phyloP scores from a whole-genome alignment of 768 basidiomycete species.

The Panaeolus papilionaceus region DNA sequence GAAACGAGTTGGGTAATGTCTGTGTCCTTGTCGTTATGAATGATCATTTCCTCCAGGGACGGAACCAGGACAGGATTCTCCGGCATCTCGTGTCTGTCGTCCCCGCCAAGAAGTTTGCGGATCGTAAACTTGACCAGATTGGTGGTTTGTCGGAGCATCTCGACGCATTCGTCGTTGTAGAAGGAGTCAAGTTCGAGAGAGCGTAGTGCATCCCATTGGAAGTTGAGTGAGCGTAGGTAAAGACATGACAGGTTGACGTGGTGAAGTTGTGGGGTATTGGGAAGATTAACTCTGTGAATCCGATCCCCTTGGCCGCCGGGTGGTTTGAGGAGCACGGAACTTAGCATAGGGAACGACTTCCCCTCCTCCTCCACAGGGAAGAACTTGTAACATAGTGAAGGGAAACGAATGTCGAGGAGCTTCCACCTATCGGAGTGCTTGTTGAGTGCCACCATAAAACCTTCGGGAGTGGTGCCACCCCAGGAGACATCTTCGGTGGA shows the following conservation, averaged over 20 bases:
- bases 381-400: constrained; percentile 25
- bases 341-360: constrained; percentile 22
- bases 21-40: constrained; percentile 28
- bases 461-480: constrained; percentile 23
- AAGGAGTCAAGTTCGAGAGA: constrained; percentile 29
- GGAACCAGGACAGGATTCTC: constrained; percentile 22
- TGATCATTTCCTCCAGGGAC: constrained; percentile 21
- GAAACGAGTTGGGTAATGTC: constrained; percentile 23
- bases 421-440: constrained; percentile 24
- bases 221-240: constrained; percentile 27
- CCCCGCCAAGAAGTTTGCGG: constrained; percentile 25
- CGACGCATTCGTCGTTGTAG: constrained; percentile 29
- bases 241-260: constrained; percentile 27
- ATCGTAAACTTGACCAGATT: constrained; percentile 22
- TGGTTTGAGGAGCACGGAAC: constrained; percentile 25
- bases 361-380: constrained; percentile 24
- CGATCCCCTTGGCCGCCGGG: constrained; percentile 29
- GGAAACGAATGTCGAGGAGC: constrained; percentile 26
- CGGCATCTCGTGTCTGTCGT: constrained; percentile 27
- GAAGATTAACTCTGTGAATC: constrained; percentile 22
- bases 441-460: constrained; percentile 24
- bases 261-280: constrained; percentile 21
- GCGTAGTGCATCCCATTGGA: constrained; percentile 25
- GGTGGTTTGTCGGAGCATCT: constrained; percentile 27
- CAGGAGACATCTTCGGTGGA: constrained; percentile 26